These are phyloP conservation scores for Candolleomyces efflorescens DNA, from an alignment of 768 basidiomycete genomes.

Conservation along the genomic window DNA sequence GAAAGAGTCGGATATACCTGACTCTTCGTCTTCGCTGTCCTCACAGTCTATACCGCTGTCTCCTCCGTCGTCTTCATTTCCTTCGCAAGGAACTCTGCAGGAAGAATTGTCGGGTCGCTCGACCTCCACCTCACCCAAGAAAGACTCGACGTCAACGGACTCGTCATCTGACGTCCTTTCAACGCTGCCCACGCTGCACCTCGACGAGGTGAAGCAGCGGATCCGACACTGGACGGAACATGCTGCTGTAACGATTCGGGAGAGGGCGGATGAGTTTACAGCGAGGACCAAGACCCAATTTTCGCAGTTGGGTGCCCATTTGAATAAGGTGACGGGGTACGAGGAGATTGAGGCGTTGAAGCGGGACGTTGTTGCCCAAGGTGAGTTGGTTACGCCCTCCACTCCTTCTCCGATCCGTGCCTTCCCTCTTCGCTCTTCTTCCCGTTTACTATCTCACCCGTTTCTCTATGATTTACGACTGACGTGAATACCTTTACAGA, in stretches of 20 bases:
- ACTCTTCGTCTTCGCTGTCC: background rate
- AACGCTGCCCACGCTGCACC: constrained; percentile 20
- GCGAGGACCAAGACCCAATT: constrained; percentile 53
- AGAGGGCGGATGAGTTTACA: constrained; percentile 56
- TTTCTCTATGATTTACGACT: background rate
- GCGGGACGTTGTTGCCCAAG: constrained; percentile 71
- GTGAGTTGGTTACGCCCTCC: constrained; percentile 48
- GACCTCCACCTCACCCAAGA: background rate
- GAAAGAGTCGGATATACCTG: too few species aligned
- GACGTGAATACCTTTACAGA: constrained; percentile 49
- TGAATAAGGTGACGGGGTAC: constrained; percentile 91
- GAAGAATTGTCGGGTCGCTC: background rate
- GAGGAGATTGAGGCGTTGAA: constrained; percentile 84
- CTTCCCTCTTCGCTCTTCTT: background rate
- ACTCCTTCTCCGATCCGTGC: background rate
- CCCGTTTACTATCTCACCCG: constrained; percentile 5
- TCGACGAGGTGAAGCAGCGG: constrained; percentile 36
- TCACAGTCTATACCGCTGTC: background rate
- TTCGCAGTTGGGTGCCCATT: constrained; percentile 67
- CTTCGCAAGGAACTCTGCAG: background rate
- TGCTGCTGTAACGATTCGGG: constrained; percentile 42
- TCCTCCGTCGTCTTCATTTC: background rate
- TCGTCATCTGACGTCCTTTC: constrained; percentile 7
- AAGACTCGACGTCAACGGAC: background rate
- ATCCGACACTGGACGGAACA: constrained; percentile 48